Conservation (phyloP, 2,329 filamentous ascomycete species). For the Alternaria gansuensis region DNA sequence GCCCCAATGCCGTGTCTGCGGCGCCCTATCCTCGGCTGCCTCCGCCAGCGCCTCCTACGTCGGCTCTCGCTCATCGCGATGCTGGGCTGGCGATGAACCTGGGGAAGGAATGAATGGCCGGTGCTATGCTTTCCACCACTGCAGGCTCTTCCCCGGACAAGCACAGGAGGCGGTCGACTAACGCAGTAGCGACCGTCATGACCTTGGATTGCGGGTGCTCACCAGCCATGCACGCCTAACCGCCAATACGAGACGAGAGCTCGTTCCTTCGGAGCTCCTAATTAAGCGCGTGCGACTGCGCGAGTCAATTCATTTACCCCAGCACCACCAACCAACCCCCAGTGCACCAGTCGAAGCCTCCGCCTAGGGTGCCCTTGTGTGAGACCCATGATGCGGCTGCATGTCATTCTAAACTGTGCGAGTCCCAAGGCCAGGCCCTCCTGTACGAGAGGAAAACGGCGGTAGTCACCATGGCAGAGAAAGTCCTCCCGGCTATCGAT, state of each 20-base stretch:
- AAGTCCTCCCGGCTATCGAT: not conserved
- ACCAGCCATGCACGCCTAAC: slow-evolving; percentile 1
- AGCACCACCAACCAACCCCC: slow-evolving; percentile 4
- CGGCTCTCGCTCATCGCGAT: not conserved
- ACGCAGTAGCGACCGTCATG: not conserved
- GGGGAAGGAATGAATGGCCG: not conserved
- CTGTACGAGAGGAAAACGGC: not conserved
- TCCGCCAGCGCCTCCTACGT: not conserved
- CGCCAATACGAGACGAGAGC: slow-evolving; percentile 1
- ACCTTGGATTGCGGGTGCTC: not conserved
- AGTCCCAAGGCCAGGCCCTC: slow-evolving; percentile 1
- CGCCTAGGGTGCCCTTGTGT: slow-evolving; percentile 1
- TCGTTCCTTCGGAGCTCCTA: slow-evolving; percentile 3
- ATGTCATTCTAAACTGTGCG: not conserved
- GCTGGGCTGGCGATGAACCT: slow-evolving; percentile 1
- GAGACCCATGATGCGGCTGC: not conserved
- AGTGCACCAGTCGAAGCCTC: not conserved
- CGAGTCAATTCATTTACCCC: slow-evolving; percentile 5
- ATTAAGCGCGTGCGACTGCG: slow-evolving; percentile 1
- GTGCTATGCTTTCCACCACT: slow-evolving; percentile 2
- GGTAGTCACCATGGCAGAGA: not conserved
- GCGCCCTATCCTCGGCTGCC: slow-evolving; percentile 2
- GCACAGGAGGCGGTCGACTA: not conserved
- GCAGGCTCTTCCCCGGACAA: not conserved
- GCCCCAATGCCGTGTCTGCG: slow-evolving; percentile 1